Evolutionary conservation across 2,329 filamentous ascomycete species (phyloP).

Genomic region (Pseudogymnoascus sp.): DNA sequence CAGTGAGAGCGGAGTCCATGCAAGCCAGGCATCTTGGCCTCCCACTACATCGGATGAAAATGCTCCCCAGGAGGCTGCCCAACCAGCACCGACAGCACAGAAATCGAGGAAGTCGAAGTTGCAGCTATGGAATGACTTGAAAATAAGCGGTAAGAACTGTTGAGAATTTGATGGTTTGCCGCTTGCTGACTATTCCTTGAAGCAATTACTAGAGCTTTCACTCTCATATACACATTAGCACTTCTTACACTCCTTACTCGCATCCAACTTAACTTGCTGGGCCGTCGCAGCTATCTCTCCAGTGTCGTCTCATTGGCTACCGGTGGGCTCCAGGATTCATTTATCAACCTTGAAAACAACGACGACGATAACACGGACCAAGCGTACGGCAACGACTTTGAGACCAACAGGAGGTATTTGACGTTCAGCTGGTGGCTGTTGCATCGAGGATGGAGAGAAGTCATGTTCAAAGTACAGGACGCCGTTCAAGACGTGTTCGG

Average conservation of each 20-base stretch:
- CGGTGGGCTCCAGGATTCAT: slow-evolving; percentile 51
- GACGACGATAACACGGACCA: slow-evolving; percentile 82
- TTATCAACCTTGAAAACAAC: slow-evolving; percentile 83
- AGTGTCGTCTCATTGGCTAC: slow-evolving; percentile 88
- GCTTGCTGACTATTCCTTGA: slow-evolving; percentile 13
- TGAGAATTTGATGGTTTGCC: slow-evolving; percentile 9
- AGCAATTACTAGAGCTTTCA: slow-evolving; percentile 89
- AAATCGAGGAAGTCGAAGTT: slow-evolving; percentile 71
- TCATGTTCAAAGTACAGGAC: slow-evolving; percentile 73
- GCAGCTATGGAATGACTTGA: slow-evolving; percentile 95
- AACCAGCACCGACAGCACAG: slow-evolving; percentile 15
- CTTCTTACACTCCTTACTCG: slow-evolving; percentile 87
- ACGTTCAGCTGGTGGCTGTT: slow-evolving; percentile 98
- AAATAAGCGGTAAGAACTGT: slow-evolving; percentile 70
- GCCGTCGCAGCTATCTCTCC: slow-evolving; percentile 88
- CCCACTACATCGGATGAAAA: slow-evolving; percentile 36
- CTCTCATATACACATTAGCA: slow-evolving; percentile 82
- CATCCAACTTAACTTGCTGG: slow-evolving; percentile 93
- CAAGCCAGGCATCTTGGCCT: slow-evolving; percentile 64
- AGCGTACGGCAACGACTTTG: slow-evolving; percentile 84
- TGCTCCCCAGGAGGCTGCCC: slow-evolving; percentile 36
- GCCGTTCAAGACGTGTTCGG: slow-evolving; percentile 87
- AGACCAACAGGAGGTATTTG: slow-evolving; percentile 89
- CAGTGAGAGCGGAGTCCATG: slow-evolving; percentile 76
- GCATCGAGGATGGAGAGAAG: slow-evolving; percentile 77